A percentile compares a stretch with the other conserved stretches of the same genome.
phyloP scores from a whole-genome alignment of 1,284 basidiomycete species.

The Cryptococcus deneoformans region DNA sequence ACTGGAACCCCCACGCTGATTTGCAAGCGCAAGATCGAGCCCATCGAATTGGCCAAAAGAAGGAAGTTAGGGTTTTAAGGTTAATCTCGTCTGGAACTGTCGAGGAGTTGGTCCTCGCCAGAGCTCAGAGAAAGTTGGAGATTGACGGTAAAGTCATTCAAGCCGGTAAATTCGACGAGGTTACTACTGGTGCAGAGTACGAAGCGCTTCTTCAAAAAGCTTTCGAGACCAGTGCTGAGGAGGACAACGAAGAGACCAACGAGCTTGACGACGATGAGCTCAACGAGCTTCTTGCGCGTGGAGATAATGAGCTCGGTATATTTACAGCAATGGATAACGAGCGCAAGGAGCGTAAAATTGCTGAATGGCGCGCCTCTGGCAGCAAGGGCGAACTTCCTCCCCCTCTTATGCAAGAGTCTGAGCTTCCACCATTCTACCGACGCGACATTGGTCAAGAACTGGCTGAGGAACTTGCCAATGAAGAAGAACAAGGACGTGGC shows the following conservation, averaged over 20 bases:
- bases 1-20: constrained; percentile 97
- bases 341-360: constrained; percentile 67
- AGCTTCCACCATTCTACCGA: constrained; percentile 91
- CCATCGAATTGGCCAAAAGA: constrained; percentile 99
- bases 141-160: constrained; percentile 99
- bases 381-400: constrained; percentile 75
- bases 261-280: constrained; percentile 98
- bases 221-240: constrained; percentile 60
- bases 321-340: constrained; percentile 86
- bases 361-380: constrained; percentile 70
- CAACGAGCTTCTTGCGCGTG: constrained; percentile 87
- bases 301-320: constrained; percentile 70
- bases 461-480: constrained; percentile 46
- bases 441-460: constrained; percentile 53
- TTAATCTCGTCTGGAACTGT: constrained; percentile 98
- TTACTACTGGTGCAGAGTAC: constrained; percentile 96
- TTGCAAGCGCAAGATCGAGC: constrained; percentile 76
- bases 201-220: constrained; percentile 82
- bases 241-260: constrained; percentile 87
- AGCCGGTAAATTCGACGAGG: constrained; percentile 98
- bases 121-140: constrained; percentile 94
- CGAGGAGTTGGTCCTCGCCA: constrained; percentile 94
- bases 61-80: constrained; percentile 92
- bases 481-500: constrained; percentile 74
- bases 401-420: constrained; percentile 79